phyloP scores from a whole-genome alignment of 257 asterid species.

The Lithospermum erythrorhizon region DNA sequence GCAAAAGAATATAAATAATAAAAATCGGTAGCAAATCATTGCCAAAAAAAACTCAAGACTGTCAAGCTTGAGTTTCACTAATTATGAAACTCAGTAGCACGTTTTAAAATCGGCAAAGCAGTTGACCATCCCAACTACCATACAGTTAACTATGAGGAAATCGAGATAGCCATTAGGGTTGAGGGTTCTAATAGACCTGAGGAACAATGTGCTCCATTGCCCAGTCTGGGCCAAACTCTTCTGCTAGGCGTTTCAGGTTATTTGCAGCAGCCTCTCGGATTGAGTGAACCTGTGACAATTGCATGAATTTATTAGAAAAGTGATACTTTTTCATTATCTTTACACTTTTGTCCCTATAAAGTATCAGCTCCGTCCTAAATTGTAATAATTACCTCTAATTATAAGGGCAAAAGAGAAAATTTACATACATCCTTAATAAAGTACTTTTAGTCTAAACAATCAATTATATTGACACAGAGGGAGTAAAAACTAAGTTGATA shows the following conservation, averaged over 20 bases:
- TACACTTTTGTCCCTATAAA: too few relatives aligned
- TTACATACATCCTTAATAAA: too few relatives aligned
- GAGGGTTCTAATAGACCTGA: conserved; percentile 31
- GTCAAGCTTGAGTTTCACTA: too few relatives aligned
- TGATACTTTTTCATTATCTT: too few relatives aligned
- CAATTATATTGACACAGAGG: too few relatives aligned
- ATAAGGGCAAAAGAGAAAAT: too few relatives aligned
- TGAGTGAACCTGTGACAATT: conserved; percentile 35
- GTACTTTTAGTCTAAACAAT: too few relatives aligned
- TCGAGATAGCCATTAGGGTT: background rate
- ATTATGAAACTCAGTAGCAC: background rate
- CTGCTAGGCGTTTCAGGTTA: conserved; percentile 46
- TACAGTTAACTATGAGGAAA: background rate
- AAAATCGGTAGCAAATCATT: background rate
- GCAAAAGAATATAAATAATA: background rate
- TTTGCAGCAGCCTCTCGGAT: conserved; percentile 55
- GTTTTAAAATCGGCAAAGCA: background rate
- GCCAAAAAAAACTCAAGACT: too few relatives aligned
- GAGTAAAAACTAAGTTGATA: background rate
- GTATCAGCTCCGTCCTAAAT: too few relatives aligned
- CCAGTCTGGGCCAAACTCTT: conserved; percentile 58
- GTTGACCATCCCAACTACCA: background rate
- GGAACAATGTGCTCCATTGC: conserved; percentile 59
- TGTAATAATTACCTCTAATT: too few relatives aligned
- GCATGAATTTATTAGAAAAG: conserved; percentile 1